Evolutionary conservation across 441 rosid species (phyloP), one percentile per base, ranked within the genome.

Genomic region (Adansonia rubrostipa): DNA sequence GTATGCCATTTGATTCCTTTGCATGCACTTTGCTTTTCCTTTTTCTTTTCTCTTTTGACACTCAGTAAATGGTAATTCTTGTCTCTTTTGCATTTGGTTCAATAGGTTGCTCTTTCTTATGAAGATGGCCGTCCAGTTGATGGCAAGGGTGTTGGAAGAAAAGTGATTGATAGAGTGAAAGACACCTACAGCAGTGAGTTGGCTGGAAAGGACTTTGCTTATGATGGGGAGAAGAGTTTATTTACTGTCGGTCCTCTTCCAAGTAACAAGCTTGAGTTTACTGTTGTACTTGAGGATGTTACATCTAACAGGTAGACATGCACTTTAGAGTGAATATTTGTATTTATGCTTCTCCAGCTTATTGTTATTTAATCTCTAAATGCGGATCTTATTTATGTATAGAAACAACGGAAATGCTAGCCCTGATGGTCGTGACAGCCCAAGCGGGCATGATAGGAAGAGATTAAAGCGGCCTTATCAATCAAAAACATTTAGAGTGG

Each of bases 81-180:
- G 28, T 17, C 40, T 50, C 60, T 14, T 76, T 60, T 78, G 3
- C 75, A 40, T 66, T 74, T 79, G 56, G 76, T 67, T 74, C 66
- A 57, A 19, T 73, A 91, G 92, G 90, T 91, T 76, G 76, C 88
- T 19, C 70, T 91, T 17, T 57, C 61, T 9, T 87, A 88, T 79
- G 95, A 89, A 84, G 89, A 91, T 84, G 93, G 93, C 5, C 83
- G 77, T 61, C 87, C 90, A 17, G 88, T 86, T 17, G 92, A 88
- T 60, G 89, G 83, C 8, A 88, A 87, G 74, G 89, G 89, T 28
- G 73, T 88, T 4, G 91, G 89, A 20, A 84, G 93, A 56, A 86
- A 79, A 82, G 83, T 88, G 14, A 82, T 89, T 36, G 86, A 86
- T 5, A 84, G 65, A 70, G 91, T 88, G 45, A 87, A 91, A 17